Percentiles rank a stretch among this genome's conserved stretches.
Evolutionary conservation across 2,329 filamentous ascomycete genomes (phyloP).

Genomic region (Aspergillus japonicus): DNA sequence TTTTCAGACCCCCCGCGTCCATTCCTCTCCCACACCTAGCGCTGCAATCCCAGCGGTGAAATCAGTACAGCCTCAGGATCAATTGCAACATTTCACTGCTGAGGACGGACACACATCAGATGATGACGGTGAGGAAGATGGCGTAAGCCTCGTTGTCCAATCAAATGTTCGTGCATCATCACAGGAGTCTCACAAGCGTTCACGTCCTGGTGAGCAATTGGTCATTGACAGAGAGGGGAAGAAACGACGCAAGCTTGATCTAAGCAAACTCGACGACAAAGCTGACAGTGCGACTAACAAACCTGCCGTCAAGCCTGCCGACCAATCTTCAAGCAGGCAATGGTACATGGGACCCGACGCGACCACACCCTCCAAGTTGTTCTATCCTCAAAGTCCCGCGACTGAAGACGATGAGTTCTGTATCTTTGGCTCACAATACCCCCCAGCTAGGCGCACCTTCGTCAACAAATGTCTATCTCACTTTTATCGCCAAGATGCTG

Average conservation of each 20-base stretch:
- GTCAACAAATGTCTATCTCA: slow-evolving; percentile 31
- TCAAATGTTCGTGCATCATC: not conserved
- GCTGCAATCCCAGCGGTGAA: not conserved
- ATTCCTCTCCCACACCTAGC: not conserved
- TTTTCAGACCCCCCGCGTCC: not conserved
- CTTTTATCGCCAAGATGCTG: slow-evolving; percentile 28
- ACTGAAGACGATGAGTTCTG: slow-evolving; percentile 29
- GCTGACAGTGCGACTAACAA: slow-evolving; percentile 2
- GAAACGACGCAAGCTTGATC: slow-evolving; percentile 32
- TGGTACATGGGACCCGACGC: slow-evolving; percentile 43
- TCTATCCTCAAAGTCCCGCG: slow-evolving; percentile 39
- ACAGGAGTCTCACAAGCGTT: not conserved
- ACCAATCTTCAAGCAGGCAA: not conserved
- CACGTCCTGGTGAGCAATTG: slow-evolving; percentile 24
- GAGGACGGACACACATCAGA: not conserved
- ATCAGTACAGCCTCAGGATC: not conserved
- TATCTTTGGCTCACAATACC: slow-evolving; percentile 21
- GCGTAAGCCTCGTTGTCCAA: not conserved
- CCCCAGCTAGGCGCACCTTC: slow-evolving; percentile 28
- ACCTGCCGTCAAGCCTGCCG: not conserved
- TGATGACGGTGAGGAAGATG: not conserved
- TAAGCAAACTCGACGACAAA: slow-evolving; percentile 6
- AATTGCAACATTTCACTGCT: not conserved
- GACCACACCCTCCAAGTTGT: slow-evolving; percentile 42
- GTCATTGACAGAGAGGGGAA: slow-evolving; percentile 27